Evolutionary conservation across 2,329 filamentous ascomycete species (phyloP), one percentile per base, ranked within the genome.

Genomic region (Sclerotinia trifoliorum): DNA sequence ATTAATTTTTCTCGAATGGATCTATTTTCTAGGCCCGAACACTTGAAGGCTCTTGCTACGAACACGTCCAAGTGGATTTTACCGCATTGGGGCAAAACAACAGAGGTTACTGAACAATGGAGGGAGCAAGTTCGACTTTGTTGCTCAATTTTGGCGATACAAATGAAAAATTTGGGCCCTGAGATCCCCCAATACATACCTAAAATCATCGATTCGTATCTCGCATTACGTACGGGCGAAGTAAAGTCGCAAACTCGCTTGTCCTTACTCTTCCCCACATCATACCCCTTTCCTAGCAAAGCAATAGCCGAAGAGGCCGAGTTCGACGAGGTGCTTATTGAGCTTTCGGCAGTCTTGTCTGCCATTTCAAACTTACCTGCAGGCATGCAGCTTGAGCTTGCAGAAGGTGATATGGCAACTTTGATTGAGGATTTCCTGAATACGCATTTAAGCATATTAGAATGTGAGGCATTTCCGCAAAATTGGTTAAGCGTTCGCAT

Each of bases 401-500:
- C 87, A 0, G 89, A 91, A 65, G 86, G 91, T 42, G 91, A 96
- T 69, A 84, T 94, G 63, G 86, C 90, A 13, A 85, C 86, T 2
- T 87, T 97, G 54, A 78, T 97, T 13, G 89, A 92, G 72, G 91
- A 93, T 74, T 87, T 90, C 0, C 84, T 99, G 35, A 89, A 91
- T 70, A 90, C 96, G 10, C 90, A 96, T 75, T 92, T 93, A 79
- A 97, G 93, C 72, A 93, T 99, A 65, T 82, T 99, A 15, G 88
- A 90, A 68, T 93, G 93, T 73, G 92, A 96, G 75, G 93, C 95
- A 0, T 98, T 97, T 79, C 95, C 96, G 0, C 82, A 87, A 24
- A 88, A 86, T 69, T 99, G 95, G 96, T 83, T 99, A 56, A 98
- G 94, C 78, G 87, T 97, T 66, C 91, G 96, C 75, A 95, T 98